phyloP scores from a whole-genome alignment of 2,329 filamentous ascomycete genomes.

The Fusarium albosuccineum region DNA sequence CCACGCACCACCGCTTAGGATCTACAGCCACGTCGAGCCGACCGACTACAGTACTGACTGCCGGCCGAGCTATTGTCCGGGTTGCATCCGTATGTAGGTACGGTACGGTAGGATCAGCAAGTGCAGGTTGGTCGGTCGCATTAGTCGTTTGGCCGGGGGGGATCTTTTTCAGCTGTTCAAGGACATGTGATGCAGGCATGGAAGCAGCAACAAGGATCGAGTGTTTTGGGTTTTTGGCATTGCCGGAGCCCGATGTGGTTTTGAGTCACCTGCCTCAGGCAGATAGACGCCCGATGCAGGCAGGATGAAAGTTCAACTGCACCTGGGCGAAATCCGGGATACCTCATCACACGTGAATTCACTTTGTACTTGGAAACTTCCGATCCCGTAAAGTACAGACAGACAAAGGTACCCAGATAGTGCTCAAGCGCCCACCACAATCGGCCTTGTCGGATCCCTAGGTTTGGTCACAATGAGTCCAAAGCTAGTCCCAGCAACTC shows the following conservation, averaged over 20 bases:
- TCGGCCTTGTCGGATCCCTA: not conserved
- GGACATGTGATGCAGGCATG: constrained; percentile 23
- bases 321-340: not conserved
- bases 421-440: not conserved
- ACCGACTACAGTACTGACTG: constrained; percentile 3
- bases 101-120: constrained; percentile 24
- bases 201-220: constrained; percentile 4
- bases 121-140: constrained; percentile 16
- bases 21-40: constrained; percentile 37
- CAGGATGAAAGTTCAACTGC: not conserved
- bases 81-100: constrained; percentile 2
- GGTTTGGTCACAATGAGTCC: not conserved
- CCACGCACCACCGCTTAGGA: constrained; percentile 25
- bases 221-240: constrained; percentile 7
- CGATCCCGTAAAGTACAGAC: no score
- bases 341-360: not conserved
- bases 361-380: no score
- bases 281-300: constrained; percentile 13
- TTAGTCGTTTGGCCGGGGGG: constrained; percentile 32
- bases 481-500: not conserved
- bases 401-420: no score
- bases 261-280: constrained; percentile 13
- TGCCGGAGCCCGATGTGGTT: constrained; percentile 12
- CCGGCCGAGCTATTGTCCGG: constrained; percentile 6
- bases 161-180: constrained; percentile 44